These are phyloP conservation scores for Hypoxylon subgilvum DNA, from an alignment of 495 filamentous ascomycete species.

Conservation along the genomic window DNA sequence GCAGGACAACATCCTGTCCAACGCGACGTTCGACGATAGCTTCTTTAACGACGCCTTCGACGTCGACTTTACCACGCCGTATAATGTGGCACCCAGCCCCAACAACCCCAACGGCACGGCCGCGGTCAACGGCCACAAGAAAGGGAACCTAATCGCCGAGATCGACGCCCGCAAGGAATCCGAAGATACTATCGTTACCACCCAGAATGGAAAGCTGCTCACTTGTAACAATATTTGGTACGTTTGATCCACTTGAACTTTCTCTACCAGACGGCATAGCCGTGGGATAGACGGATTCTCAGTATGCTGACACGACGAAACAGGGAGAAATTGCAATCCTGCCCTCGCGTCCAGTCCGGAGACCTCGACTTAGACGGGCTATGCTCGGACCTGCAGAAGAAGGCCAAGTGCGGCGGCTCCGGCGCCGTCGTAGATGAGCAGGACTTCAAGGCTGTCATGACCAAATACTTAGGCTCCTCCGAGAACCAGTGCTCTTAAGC, in stretches of 20 bases:
- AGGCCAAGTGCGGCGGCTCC: conserved; percentile 92
- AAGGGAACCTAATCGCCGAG: conserved; percentile 64
- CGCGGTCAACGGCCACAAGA: too few species aligned
- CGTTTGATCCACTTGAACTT: too few species aligned
- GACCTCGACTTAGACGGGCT: conserved; percentile 92
- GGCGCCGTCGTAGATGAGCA: conserved; percentile 90
- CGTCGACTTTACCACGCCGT: conserved; percentile 75
- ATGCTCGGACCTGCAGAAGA: conserved; percentile 91
- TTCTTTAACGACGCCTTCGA: conserved; percentile 93
- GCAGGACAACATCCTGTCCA: conserved; percentile 71
- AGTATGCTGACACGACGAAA: conserved; percentile 14
- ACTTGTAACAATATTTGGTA: conserved; percentile 95
- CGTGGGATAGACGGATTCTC: too few species aligned
- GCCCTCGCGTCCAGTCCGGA: conserved; percentile 83
- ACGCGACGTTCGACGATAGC: conserved; percentile 68
- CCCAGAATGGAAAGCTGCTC: conserved; percentile 63
- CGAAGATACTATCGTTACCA: conserved; percentile 67
- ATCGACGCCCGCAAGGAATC: conserved; percentile 75
- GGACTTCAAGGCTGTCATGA: conserved; percentile 84
- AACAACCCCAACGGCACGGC: conserved; percentile 60
- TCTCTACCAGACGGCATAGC: too few species aligned
- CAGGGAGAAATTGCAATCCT: conserved; percentile 90
- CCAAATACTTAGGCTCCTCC: conserved; percentile 52
- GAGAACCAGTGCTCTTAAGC: conserved; percentile 10
- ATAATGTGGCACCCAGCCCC: conserved; percentile 63